Base-by-base conservation (phyloP, 1,284 basidiomycete genomes). In the Meripilus lineatus region DNA sequence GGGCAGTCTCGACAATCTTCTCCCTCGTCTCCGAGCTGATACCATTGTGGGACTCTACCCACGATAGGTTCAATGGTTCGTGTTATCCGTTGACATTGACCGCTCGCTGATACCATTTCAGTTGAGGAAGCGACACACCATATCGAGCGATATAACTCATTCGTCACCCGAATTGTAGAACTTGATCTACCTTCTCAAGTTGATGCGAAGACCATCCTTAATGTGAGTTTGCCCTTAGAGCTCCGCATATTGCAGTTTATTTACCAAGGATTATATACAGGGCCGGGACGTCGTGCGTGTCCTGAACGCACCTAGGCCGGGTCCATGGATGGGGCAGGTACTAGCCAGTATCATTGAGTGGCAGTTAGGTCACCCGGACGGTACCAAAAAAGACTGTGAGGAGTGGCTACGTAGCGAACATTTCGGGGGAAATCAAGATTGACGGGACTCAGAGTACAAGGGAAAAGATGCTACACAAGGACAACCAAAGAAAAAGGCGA, bases 361-460 rank as follows among this genome's bases (percentile, higher is more conserved):
- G 89, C 91, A 93, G 59, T 72, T 96, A 10, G 81, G 79, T 28
- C 68, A 92, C 59, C 89, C 92, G 0, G 56, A 69, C 2, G 74
- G 71, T 0, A 77, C 77, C 1, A 77, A 77, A 55, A 82, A 80
- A 4, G 77, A 83, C 6, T 91, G 89, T 57, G 61, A 71, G 23
- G 59, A 58, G 18, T 95, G 89, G 89, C 64, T 97, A 37, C 65
- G 66, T 47, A n/a, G n/a, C n/a, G n/a, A n/a, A n/a, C n/a, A n/a
- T n/a, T n/a, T n/a, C n/a, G n/a, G n/a, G n/a, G n/a, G n/a, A n/a
- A n/a, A n/a, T n/a, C n/a, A n/a, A n/a, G n/a, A n/a, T n/a, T n/a
- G n/a, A n/a, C n/a, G n/a, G n/a, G n/a, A n/a, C n/a, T n/a, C n/a
- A n/a, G n/a, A n/a, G n/a, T n/a, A n/a, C n/a, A n/a, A n/a, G n/a